phyloP scores from a whole-genome alignment of 2,329 filamentous ascomycete genomes.

The Talaromyces pinophilus region DNA sequence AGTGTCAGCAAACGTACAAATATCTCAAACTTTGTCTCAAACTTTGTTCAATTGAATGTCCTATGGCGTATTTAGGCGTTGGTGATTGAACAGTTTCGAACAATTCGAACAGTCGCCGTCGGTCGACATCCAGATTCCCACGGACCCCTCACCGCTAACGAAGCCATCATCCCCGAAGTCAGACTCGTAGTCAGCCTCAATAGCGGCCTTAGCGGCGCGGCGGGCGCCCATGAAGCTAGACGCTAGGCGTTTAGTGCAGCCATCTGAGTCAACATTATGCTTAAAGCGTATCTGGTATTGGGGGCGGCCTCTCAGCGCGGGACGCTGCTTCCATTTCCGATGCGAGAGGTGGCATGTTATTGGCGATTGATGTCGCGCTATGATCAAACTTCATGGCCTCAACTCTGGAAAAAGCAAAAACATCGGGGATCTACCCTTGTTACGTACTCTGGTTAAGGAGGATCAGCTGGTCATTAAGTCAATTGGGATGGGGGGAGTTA shows the following conservation, averaged over 20 bases:
- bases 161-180: neutral
- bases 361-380: neutral
- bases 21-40: neutral
- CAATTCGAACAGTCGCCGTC: neutral
- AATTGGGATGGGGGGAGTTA: neutral
- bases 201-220: neutral
- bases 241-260: neutral
- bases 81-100: neutral
- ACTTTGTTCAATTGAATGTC: neutral
- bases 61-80: neutral
- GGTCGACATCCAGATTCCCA: neutral
- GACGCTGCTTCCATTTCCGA: neutral
- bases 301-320: too few species aligned
- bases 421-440: neutral
- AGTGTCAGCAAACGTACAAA: neutral
- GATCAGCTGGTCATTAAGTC: neutral
- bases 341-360: neutral
- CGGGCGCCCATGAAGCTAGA: neutral
- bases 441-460: neutral
- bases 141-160: neutral
- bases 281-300: neutral
- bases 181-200: neutral
- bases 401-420: neutral
- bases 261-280: neutral
- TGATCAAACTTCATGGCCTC: neutral